These are phyloP conservation scores for Penicillium sp. DNA, from an alignment of 2,329 filamentous ascomycete genomes.

Conservation along the genomic window DNA sequence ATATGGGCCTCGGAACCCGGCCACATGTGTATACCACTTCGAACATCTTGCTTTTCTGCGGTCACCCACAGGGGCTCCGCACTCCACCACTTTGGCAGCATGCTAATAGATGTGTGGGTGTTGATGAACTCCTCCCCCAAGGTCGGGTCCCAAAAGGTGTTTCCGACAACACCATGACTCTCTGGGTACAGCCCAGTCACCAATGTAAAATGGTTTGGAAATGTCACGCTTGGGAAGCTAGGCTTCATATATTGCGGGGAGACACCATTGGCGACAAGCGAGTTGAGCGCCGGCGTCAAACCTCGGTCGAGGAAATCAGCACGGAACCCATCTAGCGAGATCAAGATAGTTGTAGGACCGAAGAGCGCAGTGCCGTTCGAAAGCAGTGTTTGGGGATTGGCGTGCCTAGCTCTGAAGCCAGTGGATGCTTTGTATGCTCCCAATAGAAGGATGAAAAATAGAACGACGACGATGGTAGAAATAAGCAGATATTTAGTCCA, in stretches of 20 bases:
- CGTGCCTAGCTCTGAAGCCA: conserved; percentile 27
- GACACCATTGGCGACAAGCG: conserved; percentile 74
- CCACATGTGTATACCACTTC: conserved; percentile 94
- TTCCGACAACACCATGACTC: conserved; percentile 86
- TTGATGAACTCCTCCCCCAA: conserved; percentile 79
- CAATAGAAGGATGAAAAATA: conserved; percentile 53
- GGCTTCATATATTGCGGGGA: conserved; percentile 90
- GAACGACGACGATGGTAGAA: conserved; percentile 45
- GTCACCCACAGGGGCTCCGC: conserved; percentile 93
- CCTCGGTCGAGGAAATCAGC: conserved; percentile 84
- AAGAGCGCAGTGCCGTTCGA: conserved; percentile 86
- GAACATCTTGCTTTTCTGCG: conserved; percentile 74
- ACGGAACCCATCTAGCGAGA: conserved; percentile 92
- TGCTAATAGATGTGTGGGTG: conserved; percentile 67
- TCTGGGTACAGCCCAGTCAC: conserved; percentile 90
- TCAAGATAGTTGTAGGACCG: conserved; percentile 82
- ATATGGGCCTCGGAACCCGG: conserved; percentile 90
- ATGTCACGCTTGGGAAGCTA: conserved; percentile 93
- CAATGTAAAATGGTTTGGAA: conserved; percentile 92
- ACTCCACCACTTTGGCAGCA: conserved; percentile 88
- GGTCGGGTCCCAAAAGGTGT: conserved; percentile 85
- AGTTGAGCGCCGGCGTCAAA: conserved; percentile 74
- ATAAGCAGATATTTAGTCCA: conserved; percentile 37
- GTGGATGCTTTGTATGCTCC: conserved; percentile 54
- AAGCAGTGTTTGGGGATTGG: conserved; percentile 29